Evolutionary conservation across 176 grass and related monocot species (phyloP).

Genomic region (Zizania latifolia): DNA sequence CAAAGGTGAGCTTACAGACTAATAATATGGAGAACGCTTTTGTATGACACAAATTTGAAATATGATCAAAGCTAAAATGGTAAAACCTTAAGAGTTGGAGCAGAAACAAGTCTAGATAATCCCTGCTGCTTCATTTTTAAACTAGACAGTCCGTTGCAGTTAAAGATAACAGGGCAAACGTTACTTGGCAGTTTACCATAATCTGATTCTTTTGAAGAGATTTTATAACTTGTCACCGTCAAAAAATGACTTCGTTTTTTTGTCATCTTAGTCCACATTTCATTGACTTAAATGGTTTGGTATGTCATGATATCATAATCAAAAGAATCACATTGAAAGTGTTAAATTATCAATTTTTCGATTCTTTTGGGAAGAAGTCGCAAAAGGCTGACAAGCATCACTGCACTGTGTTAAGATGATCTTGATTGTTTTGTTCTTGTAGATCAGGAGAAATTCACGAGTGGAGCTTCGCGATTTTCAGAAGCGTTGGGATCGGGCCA

Average conservation of each 20-base stretch:
- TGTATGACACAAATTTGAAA: neutral
- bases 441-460: conserved; percentile 57
- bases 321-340: too few species aligned
- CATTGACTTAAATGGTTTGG: too few species aligned
- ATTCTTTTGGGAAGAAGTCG: neutral
- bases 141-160: too few species aligned
- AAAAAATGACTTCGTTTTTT: too few species aligned
- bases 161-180: neutral
- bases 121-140: neutral
- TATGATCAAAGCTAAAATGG: neutral
- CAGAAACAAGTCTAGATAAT: neutral
- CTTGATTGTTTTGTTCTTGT: too few species aligned
- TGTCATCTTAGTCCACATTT: too few species aligned
- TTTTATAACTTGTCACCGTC: too few species aligned
- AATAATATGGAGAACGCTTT: neutral
- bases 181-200: neutral
- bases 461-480: conserved; percentile 55
- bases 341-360: too few species aligned
- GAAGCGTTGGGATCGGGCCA: conserved; percentile 56
- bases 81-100: neutral
- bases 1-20: conserved; percentile 42
- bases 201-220: too few species aligned
- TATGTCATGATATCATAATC: too few species aligned
- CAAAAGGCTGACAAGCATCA: neutral
- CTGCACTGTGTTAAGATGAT: neutral